These are phyloP conservation scores for Nematocida sp. DNA, from an alignment of 371 early-diverging fungal genomes.

Conservation along the genomic window DNA sequence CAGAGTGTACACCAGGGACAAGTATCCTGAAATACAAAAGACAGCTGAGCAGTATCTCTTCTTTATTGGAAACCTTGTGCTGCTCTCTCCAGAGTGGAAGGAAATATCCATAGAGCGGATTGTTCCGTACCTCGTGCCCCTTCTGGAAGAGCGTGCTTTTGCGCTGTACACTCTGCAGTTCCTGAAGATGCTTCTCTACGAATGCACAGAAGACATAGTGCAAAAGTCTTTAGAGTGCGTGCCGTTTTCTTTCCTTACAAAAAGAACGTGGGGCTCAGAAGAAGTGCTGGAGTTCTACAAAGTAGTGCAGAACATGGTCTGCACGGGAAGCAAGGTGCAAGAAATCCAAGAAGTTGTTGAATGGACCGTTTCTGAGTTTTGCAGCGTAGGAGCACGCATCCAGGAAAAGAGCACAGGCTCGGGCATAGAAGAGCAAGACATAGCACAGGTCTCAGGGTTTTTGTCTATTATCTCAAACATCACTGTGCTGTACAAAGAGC, in stretches of 20 bases:
- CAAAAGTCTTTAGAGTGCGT: neutral
- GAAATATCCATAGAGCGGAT: constrained; percentile 8
- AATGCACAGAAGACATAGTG: neutral
- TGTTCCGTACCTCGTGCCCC: neutral
- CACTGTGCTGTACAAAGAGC: neutral
- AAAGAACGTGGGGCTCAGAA: neutral
- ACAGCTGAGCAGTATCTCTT: constrained; percentile 7
- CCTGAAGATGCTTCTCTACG: constrained; percentile 27
- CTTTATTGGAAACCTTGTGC: constrained; percentile 26
- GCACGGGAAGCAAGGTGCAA: neutral
- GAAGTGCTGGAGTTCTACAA: constrained; percentile 8
- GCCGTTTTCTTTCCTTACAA: neutral
- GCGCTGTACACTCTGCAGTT: neutral
- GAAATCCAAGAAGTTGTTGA: neutral
- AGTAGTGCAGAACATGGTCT: neutral
- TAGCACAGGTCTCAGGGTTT: neutral
- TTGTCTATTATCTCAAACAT: neutral
- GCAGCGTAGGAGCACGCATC: neutral
- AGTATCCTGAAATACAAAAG: neutral
- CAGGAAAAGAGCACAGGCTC: neutral
- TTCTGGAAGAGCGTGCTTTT: neutral
- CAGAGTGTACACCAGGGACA: neutral
- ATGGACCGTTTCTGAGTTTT: neutral
- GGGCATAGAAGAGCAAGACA: no score
- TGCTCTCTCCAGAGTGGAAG: constrained; percentile 14